Evolutionary conservation across 352 stramenopile genomes (phyloP).

Genomic region (Phytophthora ramorum): DNA sequence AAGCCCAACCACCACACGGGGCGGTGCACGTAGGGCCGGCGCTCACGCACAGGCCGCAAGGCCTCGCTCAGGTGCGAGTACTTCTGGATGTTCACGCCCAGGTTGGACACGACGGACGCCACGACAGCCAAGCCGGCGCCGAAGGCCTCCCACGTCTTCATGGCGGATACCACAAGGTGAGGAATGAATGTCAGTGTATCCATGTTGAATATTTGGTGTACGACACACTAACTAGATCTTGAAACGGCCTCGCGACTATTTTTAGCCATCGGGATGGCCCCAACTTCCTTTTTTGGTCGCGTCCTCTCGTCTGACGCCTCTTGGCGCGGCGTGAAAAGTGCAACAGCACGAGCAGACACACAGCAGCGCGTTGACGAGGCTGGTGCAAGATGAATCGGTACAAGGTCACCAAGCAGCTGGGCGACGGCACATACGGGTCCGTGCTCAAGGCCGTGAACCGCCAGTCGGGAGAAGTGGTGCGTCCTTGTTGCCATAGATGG

Average conservation of each 20-base stretch:
- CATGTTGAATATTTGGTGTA: constrained; percentile 15
- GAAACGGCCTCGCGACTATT: constrained; percentile 34
- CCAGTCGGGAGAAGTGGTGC: constrained; percentile 93
- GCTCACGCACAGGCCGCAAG: constrained; percentile 43
- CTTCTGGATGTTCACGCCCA: constrained; percentile 93
- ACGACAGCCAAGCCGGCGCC: constrained; percentile 81
- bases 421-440: constrained; percentile 96
- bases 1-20: constrained; percentile 91
- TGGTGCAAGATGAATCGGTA: constrained; percentile 88
- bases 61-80: constrained; percentile 82
- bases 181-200: neutral
- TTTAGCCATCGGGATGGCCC: constrained; percentile 1
- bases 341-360: constrained; percentile 20
- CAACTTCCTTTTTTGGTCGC: constrained; percentile 15
- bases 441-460: constrained; percentile 96
- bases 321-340: constrained; percentile 25
- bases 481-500: neutral
- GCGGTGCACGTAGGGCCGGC: constrained; percentile 82
- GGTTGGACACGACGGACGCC: constrained; percentile 86
- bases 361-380: neutral
- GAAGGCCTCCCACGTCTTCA: constrained; percentile 83
- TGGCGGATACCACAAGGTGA: constrained; percentile 8
- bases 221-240: constrained; percentile 21
- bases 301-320: constrained; percentile 25
- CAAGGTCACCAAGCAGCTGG: constrained; percentile 96